Base-by-base conservation (phyloP, 2,329 filamentous ascomycete species). In the Emericellopsis atlantica region DNA sequence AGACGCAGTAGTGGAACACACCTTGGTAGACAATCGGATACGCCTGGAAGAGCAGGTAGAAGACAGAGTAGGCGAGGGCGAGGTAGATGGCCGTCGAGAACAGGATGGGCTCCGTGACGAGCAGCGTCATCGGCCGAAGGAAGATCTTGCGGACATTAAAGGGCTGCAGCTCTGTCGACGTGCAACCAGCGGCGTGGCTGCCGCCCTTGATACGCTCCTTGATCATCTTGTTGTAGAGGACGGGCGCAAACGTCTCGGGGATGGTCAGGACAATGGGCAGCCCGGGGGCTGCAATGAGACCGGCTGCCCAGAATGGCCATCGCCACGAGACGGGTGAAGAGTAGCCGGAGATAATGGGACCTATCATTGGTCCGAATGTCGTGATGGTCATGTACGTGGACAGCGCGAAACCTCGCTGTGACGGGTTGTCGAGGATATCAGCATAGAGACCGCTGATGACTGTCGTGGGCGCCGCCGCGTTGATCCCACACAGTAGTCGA, bases 31-130 rank as follows among this genome's bases (percentile, higher is more conserved):
- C 61, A 21, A 71, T 69, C 0, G 68, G 68, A 48, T 67, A 72
- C 5, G 69, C 69, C 23, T 63, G 62, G 48, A 73, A 73, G 40
- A 71, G 55, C 54, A 73, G 67, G 46, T 72, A 74, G 24, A 73
- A 57, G 6, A 68, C 64, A 15, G 69, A 65, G 44, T 72, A 74
- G 4, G 67, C 59, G 40, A 74, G 63, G 2, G 69, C 64, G 45
- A 72, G 61, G 48, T 73, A 73, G 0, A 59, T 49, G 2, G 65
- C 67, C 6, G 70, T 61, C 2, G 65, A 52, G 3, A 70, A 50
- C 14, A 74, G 64, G 33, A 74, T 73, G 0, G 69, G 70, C 45
- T 73, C 68, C 7, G 55, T 56, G 42, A 70, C 58, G 4, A 74
- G 56, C 8, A 74, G 51, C 5, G 60, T 57, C 55, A 67, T 64